phyloP scores from a whole-genome alignment of 306 rosid genomes.

The Cucurbita argyrosperma region DNA sequence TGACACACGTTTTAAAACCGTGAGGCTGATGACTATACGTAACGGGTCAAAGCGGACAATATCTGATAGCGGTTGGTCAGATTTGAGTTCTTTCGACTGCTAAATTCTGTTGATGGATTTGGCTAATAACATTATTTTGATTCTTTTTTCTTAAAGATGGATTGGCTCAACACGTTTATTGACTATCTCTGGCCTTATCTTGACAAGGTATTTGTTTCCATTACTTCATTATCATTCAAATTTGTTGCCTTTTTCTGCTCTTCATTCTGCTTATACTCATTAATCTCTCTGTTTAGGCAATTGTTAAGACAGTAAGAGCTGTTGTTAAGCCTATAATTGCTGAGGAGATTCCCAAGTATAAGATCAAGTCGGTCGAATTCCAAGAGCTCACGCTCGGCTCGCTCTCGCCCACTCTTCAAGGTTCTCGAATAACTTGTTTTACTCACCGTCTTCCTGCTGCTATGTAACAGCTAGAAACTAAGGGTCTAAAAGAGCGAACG shows the following conservation, averaged over 20 bases:
- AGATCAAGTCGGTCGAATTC: neutral
- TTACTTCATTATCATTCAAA: neutral
- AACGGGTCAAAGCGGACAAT: no score
- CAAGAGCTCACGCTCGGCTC: neutral
- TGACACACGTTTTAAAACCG: no score
- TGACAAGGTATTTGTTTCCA: constrained; percentile 40
- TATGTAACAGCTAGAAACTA: no score
- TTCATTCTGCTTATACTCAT: neutral
- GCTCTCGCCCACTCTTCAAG: constrained; percentile 6
- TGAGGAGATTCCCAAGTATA: constrained; percentile 9
- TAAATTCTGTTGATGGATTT: no score
- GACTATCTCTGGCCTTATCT: constrained; percentile 84
- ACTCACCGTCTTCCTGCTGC: neutral
- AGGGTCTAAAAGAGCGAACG: no score
- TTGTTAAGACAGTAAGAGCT: neutral
- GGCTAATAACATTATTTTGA: neutral
- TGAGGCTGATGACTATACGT: no score
- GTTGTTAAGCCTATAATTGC: constrained; percentile 4
- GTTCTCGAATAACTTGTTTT: neutral
- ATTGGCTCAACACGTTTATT: constrained; percentile 72
- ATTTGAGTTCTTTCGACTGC: no score
- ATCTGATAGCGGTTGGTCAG: no score
- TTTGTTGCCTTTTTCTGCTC: neutral
- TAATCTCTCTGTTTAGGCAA: neutral
- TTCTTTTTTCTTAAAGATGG: constrained; percentile 30